Percentiles rank a stretch among this genome's conserved stretches.
phyloP scores from a whole-genome alignment of 2,329 filamentous ascomycete species.

The Fusarium oligoseptatum region DNA sequence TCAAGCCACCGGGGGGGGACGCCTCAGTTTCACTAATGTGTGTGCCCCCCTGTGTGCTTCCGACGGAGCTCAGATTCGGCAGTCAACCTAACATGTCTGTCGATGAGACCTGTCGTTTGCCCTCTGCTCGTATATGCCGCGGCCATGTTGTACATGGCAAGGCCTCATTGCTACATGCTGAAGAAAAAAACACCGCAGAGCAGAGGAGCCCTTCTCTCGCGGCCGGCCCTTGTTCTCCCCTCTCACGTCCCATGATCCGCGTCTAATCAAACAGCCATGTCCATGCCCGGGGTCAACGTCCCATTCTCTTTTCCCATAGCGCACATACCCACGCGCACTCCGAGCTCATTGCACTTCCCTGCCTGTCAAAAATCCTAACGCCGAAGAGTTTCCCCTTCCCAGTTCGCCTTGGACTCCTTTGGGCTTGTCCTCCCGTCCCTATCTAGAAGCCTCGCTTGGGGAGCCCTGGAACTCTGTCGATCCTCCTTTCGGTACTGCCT shows the following conservation, averaged over 20 bases:
- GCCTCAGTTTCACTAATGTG: slow-evolving; percentile 29
- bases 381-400: slow-evolving; percentile 4
- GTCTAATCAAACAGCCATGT: slow-evolving; percentile 37
- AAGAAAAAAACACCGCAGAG: not conserved
- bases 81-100: slow-evolving; percentile 11
- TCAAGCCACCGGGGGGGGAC: slow-evolving; percentile 6
- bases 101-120: slow-evolving; percentile 23
- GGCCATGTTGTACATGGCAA: not conserved
- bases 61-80: not conserved
- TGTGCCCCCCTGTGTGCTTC: not conserved
- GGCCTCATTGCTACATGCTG: not conserved
- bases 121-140: slow-evolving; percentile 27
- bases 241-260: slow-evolving; percentile 38
- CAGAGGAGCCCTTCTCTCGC: not conserved
- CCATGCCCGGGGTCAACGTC: slow-evolving; percentile 12
- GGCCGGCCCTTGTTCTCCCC: slow-evolving; percentile 16
- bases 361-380: slow-evolving; percentile 35
- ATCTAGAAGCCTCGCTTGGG: slow-evolving; percentile 17
- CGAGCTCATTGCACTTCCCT: slow-evolving; percentile 2
- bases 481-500: slow-evolving; percentile 38
- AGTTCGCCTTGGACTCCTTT: not conserved
- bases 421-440: slow-evolving; percentile 12
- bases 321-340: slow-evolving; percentile 29
- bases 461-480: slow-evolving; percentile 28
- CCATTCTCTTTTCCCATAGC: not conserved